phyloP scores from a whole-genome alignment of 2,329 filamentous ascomycete genomes.

The Microdochium bolleyi region DNA sequence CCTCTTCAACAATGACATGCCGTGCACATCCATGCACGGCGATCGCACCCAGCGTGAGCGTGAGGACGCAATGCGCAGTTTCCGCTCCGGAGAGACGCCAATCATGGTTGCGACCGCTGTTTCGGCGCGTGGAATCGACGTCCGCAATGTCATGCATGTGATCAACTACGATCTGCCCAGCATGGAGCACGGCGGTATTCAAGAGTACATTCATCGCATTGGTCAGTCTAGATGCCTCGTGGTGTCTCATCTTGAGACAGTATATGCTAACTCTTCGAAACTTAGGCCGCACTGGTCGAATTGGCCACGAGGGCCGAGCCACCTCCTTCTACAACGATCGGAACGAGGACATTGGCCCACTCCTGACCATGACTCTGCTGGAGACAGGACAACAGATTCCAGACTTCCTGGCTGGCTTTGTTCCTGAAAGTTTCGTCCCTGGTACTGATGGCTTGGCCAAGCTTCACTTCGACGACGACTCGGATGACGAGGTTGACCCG shows the following conservation, averaged over 20 bases:
- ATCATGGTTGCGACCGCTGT: constrained; percentile 84
- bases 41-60: constrained; percentile 86
- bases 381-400: constrained; percentile 75
- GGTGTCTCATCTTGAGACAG: not conserved
- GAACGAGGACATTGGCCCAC: constrained; percentile 64
- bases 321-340: constrained; percentile 82
- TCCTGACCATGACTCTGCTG: constrained; percentile 72
- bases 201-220: constrained; percentile 91
- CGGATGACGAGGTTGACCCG: not conserved
- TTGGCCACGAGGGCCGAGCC: constrained; percentile 78
- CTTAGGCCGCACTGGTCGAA: constrained; percentile 81
- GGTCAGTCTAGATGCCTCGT: constrained; percentile 44
- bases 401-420: constrained; percentile 56
- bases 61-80: constrained; percentile 83
- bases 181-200: constrained; percentile 71
- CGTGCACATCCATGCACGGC: constrained; percentile 80
- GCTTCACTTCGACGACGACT: not conserved
- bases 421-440: not conserved
- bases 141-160: constrained; percentile 79
- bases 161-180: constrained; percentile 89
- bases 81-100: constrained; percentile 65
- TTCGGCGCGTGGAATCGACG: constrained; percentile 80
- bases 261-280: constrained; percentile 2
- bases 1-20: constrained; percentile 70
- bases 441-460: not conserved